A percentile compares a stretch with the other conserved stretches of the same genome.
phyloP scores from a whole-genome alignment of 23 red algal genomes.

The Gracilariopsis chorda region DNA sequence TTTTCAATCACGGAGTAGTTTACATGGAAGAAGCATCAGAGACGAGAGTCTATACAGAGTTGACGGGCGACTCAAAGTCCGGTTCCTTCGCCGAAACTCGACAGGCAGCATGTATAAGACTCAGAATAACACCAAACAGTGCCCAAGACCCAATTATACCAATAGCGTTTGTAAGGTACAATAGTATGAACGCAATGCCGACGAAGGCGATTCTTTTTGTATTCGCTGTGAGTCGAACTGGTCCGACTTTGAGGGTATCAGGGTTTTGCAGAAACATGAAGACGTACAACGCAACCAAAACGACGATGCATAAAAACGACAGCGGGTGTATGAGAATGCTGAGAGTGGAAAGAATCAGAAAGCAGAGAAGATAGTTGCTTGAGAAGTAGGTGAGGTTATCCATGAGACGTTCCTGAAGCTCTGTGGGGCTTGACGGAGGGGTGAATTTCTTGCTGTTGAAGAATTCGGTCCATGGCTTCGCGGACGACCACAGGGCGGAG shows the following conservation, averaged over 20 bases:
- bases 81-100: constrained; percentile 56
- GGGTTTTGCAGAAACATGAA: constrained; percentile 28
- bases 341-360: neutral
- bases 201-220: constrained; percentile 19
- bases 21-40: constrained; percentile 7
- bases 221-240: neutral
- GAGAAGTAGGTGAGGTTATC: constrained; percentile 54
- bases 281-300: constrained; percentile 28
- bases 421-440: neutral
- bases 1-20: no score
- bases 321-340: constrained; percentile 44
- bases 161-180: constrained; percentile 48
- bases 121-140: constrained; percentile 41
- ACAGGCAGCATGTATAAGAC: constrained; percentile 51
- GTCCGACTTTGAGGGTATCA: neutral
- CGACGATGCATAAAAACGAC: constrained; percentile 25
- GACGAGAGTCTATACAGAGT: neutral
- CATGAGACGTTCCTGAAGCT: constrained; percentile 30
- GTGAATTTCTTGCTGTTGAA: constrained; percentile 43
- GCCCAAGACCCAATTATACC: constrained; percentile 59
- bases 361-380: constrained; percentile 41
- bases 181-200: neutral
- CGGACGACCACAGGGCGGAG: constrained; percentile 27
- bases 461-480: constrained; percentile 45
- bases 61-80: constrained; percentile 40